Evolutionary conservation across 169 alveolate genomes (phyloP).

Genomic region (Ichthyophthirius multifiliis): DNA sequence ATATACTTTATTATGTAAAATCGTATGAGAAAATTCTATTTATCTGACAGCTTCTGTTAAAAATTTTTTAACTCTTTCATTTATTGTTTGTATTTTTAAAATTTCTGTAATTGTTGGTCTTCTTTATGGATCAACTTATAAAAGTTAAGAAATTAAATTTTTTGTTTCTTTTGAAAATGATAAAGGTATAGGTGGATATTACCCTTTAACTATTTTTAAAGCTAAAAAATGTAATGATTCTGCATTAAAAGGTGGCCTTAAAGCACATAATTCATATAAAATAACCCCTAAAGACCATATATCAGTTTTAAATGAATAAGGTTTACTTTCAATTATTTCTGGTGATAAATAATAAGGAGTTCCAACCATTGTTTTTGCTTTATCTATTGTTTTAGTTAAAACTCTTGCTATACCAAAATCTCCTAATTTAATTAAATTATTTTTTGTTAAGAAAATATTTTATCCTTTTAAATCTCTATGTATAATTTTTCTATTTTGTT

Average conservation of each 20-base stretch:
- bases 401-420: slow-evolving; percentile 81
- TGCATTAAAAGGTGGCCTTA: slow-evolving; percentile 78
- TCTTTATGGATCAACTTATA: slow-evolving; percentile 37
- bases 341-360: slow-evolving; percentile 86
- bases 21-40: slow-evolving; percentile 67
- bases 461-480: slow-evolving; percentile 82
- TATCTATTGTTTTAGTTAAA: slow-evolving; percentile 35
- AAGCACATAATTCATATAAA: slow-evolving; percentile 78
- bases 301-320: slow-evolving; percentile 75
- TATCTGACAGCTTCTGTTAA: slow-evolving; percentile 37
- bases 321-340: slow-evolving; percentile 67
- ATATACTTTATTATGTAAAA: slow-evolving; percentile 48
- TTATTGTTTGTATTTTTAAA: slow-evolving; percentile 49
- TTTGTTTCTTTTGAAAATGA: slow-evolving; percentile 41
- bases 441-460: slow-evolving; percentile 75
- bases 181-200: slow-evolving; percentile 50
- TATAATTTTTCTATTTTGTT: slow-evolving; percentile 61
- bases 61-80: slow-evolving; percentile 53
- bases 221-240: slow-evolving; percentile 59
- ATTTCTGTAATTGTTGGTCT: slow-evolving; percentile 57
- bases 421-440: slow-evolving; percentile 69
- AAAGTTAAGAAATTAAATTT: slow-evolving; percentile 40
- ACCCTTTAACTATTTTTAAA: slow-evolving; percentile 65
- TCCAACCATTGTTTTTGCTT: slow-evolving; percentile 75
- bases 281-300: slow-evolving; percentile 84